Conservation (phyloP, 495 filamentous ascomycete species). For the Elasticomyces elasticus region DNA sequence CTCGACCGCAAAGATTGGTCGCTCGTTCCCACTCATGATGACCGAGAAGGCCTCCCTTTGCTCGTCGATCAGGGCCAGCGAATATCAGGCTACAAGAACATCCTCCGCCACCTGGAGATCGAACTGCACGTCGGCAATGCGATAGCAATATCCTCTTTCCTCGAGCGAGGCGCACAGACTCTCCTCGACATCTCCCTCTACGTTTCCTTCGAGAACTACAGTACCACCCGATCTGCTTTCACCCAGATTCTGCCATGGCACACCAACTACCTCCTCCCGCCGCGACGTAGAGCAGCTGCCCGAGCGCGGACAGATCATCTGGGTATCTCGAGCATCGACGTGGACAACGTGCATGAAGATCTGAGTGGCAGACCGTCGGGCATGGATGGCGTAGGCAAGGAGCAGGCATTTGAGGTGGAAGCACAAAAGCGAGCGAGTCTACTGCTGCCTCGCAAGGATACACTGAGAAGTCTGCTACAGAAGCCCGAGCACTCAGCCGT, state of each 20-base stretch:
- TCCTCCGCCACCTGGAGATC: slow-evolving; percentile 36
- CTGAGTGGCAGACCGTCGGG: slow-evolving; percentile 6
- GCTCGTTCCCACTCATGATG: slow-evolving; percentile 65
- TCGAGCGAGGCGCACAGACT: slow-evolving; percentile 23
- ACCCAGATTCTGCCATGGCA: slow-evolving; percentile 69
- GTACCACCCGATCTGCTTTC: slow-evolving; percentile 63
- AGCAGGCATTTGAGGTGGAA: slow-evolving; percentile 8
- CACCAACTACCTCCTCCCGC: slow-evolving; percentile 68
- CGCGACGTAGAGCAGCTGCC: slow-evolving; percentile 54
- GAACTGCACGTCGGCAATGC: slow-evolving; percentile 4
- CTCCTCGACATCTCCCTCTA: slow-evolving; percentile 51
- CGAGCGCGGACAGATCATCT: slow-evolving; percentile 62
- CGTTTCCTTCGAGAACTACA: slow-evolving; percentile 77
- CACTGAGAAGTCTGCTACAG: slow-evolving; percentile 25
- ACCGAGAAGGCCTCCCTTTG: slow-evolving; percentile 3
- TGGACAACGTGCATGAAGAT: slow-evolving; percentile 38
- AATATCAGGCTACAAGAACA: slow-evolving; percentile 62
- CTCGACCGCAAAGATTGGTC: slow-evolving; percentile 53
- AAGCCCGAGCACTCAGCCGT: slow-evolving; percentile 33
- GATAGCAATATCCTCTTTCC: slow-evolving; percentile 19
- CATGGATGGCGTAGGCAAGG: slow-evolving; percentile 12
- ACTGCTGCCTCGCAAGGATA: slow-evolving; percentile 27
- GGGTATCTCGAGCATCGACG: slow-evolving; percentile 55
- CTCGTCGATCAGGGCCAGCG: slow-evolving; percentile 46
- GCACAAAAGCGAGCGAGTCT: slow-evolving; percentile 16